A percentile compares a stretch with the other conserved stretches of the same genome.
Evolutionary conservation across 805 yeast genomes (phyloP).

Genomic region (Candida maltosa): DNA sequence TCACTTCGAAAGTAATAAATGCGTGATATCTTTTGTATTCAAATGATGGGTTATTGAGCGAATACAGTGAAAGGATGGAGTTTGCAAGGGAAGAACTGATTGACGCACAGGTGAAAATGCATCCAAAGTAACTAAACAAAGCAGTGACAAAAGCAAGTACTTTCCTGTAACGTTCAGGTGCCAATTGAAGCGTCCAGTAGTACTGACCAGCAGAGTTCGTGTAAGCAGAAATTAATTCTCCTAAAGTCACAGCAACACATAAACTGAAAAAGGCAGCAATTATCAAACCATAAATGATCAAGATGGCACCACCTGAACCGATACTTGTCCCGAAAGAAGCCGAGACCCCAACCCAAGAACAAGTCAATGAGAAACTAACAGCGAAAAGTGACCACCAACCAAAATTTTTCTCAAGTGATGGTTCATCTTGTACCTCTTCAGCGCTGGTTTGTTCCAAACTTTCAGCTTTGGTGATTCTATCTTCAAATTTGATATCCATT

Average conservation of each 20-base stretch:
- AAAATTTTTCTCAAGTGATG: constrained; percentile 17
- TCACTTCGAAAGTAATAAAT: constrained; percentile 46
- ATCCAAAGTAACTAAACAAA: constrained; percentile 56
- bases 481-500: not conserved
- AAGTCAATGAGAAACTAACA: constrained; percentile 57
- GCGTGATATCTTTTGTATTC: constrained; percentile 52
- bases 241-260: constrained; percentile 47
- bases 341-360: constrained; percentile 59
- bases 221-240: constrained; percentile 50
- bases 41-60: too few species aligned
- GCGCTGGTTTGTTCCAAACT: not conserved
- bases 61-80: constrained; percentile 49
- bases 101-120: constrained; percentile 51
- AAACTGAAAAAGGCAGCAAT: constrained; percentile 46
- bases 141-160: constrained; percentile 59
- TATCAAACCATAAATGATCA: constrained; percentile 54
- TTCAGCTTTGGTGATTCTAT: not conserved
- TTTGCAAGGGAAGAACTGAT: constrained; percentile 35
- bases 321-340: constrained; percentile 55
- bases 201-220: constrained; percentile 62
- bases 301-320: constrained; percentile 55
- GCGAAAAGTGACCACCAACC: constrained; percentile 47
- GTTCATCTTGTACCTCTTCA: not conserved
- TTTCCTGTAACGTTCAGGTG: constrained; percentile 44
- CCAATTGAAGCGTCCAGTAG: constrained; percentile 55